Evolutionary conservation across 148 eudicot genomes (phyloP).

Genomic region (Chenopodium album): DNA sequence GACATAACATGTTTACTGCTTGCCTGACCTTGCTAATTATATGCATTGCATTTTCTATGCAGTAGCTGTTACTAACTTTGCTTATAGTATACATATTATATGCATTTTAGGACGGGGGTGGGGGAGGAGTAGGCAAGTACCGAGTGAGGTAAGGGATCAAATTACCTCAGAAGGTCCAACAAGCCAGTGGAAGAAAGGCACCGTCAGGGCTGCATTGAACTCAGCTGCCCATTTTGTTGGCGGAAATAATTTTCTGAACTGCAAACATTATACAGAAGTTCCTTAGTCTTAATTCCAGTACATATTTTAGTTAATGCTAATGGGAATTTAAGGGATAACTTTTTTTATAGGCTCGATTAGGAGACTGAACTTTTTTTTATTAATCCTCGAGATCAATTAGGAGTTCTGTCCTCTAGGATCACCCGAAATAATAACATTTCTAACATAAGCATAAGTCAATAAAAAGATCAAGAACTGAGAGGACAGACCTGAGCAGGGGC

Average conservation of each 20-base stretch:
- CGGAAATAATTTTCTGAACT: slow-evolving; percentile 89
- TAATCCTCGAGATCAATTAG: too few relatives aligned
- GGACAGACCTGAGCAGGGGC: slow-evolving; percentile 75
- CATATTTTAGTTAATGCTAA: not conserved
- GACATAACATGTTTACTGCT: not conserved
- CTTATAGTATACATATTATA: not conserved
- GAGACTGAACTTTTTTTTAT: too few relatives aligned
- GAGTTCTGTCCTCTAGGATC: too few relatives aligned
- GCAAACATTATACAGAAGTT: slow-evolving; percentile 13
- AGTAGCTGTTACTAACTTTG: not conserved
- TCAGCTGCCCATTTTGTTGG: slow-evolving; percentile 94
- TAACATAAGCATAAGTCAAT: too few relatives aligned
- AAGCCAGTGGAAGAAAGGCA: slow-evolving; percentile 91
- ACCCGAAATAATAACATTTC: too few relatives aligned
- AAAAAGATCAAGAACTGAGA: not conserved
- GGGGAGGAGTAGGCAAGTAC: not conserved
- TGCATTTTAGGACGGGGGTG: not conserved
- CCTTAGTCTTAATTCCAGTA: not conserved
- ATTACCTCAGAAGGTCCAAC: slow-evolving; percentile 94
- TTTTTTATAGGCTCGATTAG: too few relatives aligned
- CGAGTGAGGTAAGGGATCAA: not conserved
- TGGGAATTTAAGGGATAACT: not conserved
- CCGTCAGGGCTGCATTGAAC: slow-evolving; percentile 82
- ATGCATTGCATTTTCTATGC: not conserved
- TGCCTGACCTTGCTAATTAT: not conserved